Evolutionary conservation across 2,329 filamentous ascomycete genomes (phyloP), one percentile per base, ranked within the genome.

Genomic region (Blastomyces silverae): DNA sequence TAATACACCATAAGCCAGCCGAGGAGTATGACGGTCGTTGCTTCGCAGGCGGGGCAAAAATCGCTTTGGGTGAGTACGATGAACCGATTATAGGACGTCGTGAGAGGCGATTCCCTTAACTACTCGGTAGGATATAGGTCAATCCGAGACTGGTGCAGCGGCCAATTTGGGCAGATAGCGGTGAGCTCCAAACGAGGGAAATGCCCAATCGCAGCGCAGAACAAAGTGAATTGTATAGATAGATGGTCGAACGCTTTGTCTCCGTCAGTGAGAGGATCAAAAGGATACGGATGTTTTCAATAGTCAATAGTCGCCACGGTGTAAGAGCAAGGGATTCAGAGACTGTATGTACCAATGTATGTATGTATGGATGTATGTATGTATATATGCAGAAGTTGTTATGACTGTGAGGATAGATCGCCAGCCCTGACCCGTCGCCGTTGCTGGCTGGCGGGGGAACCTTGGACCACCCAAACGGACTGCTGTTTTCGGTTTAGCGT

Each of bases 1-100:
- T 74, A 75, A 78, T 78, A 73, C 70, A 78, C 77, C 77, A 79
- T 79, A 74, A 75, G 76, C 73, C 67, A 68, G 63, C 67, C 61
- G 62, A 37, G 17, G n/a, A 17, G 39, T 22, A 34, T 25, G 15
- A 48, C 10, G 20, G 44, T 46, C 22, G 52, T 34, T 50, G 7
- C 13, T 46, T 46, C 62, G 20, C 5, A 52, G 22, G 50, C 11
- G 10, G 13, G 34, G 31, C n/a, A 17, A 25, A 15, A 15, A 28
- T 7, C 15, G n/a, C 11, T 63, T 11, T 13, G 25, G 22, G 10
- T 10, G 34, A 63, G 22, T 34, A 46, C 44, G 52, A 11, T 10
- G 31, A 25, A 52, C 3, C 15, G 20, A 22, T 39, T 22, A 2
- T 31, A 8, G 37, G 46, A 4, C 1, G 31, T 10, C 53, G n/a